Evolutionary conservation across 2,329 filamentous ascomycete genomes (phyloP), one percentile per base, ranked within the genome.

Genomic region (Hypomyces perniciosus): DNA sequence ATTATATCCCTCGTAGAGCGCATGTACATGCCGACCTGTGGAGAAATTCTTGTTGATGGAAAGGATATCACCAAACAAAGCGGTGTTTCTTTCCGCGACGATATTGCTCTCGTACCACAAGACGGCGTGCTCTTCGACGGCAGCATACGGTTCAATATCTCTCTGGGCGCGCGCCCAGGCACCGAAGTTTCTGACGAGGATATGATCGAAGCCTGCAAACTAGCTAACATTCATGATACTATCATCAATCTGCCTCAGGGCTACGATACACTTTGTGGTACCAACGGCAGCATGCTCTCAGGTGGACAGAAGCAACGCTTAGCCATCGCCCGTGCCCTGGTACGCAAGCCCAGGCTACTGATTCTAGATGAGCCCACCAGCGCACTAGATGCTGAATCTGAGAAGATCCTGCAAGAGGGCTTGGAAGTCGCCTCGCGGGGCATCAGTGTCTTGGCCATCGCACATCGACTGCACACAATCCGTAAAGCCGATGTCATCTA

Each of bases 281-380:
- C 83, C 13, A 81, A 84, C 49, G 84, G 84, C 6, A 80, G 80
- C 0, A 73, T 80, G 20, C 64, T 90, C 4, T 87, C 83, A 0
- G 85, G 85, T 6, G 86, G 86, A 0, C 86, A 90, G 62, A 79
- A 80, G 6, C 86, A 90, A 61, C 74, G 85, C 2, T 62, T 90
- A 13, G 78, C 81, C 1, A 88, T 90, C 57, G 85, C 86, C 0
- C 74, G 86, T 7, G 85, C 85, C 2, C 71, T 88, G 0, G 71
- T 86, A 2, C 75, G 85, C 0, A 72, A 77, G 20, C 86, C 86
- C 0, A 74, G 80, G 45, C 70, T 90, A 2, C 65, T 89, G 9
- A 74, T 90, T 29, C 70, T 90, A 0, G 86, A 90, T 58, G 85
- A 90, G 68, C 80, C 83, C 6, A 89, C 86, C 0, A 81, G 78